Percentiles rank a stretch among this genome's conserved stretches.
phyloP scores from a whole-genome alignment of 2,329 filamentous ascomycete genomes.

The Cladosporium sp. region DNA sequence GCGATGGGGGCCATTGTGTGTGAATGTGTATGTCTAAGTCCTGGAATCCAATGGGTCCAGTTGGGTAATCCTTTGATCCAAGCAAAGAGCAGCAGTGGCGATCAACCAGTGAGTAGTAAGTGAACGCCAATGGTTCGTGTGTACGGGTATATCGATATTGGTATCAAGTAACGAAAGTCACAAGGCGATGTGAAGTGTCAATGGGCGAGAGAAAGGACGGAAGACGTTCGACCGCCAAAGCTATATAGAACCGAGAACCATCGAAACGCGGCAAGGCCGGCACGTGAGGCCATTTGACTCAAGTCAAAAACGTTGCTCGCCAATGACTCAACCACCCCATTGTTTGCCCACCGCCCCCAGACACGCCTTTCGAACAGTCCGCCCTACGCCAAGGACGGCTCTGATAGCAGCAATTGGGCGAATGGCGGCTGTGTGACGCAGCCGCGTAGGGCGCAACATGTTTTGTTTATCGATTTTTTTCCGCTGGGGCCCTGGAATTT shows the following conservation, averaged over 20 bases:
- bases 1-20: slow-evolving; percentile 34
- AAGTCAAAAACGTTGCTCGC: background rate
- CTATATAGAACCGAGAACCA: slow-evolving; percentile 1
- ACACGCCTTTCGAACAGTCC: background rate
- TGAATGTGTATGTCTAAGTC: background rate
- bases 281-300: slow-evolving; percentile 1
- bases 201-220: background rate
- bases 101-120: background rate
- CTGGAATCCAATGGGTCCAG: background rate
- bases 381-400: slow-evolving; percentile 2
- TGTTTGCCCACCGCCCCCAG: background rate
- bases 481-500: background rate
- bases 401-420: slow-evolving; percentile 1
- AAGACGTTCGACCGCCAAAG: background rate
- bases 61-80: background rate
- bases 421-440: slow-evolving; percentile 7
- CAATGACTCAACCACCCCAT: slow-evolving; percentile 10
- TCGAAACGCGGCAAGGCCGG: slow-evolving; percentile 4
- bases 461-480: slow-evolving; percentile 6
- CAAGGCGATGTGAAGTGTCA: background rate
- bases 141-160: background rate
- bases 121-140: background rate
- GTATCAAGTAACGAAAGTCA: background rate
- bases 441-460: slow-evolving; percentile 6
- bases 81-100: background rate